Evolutionary conservation across 2,329 filamentous ascomycete genomes (phyloP), one percentile per base, ranked within the genome.

Genomic region (Cladophialophora yegresii): DNA sequence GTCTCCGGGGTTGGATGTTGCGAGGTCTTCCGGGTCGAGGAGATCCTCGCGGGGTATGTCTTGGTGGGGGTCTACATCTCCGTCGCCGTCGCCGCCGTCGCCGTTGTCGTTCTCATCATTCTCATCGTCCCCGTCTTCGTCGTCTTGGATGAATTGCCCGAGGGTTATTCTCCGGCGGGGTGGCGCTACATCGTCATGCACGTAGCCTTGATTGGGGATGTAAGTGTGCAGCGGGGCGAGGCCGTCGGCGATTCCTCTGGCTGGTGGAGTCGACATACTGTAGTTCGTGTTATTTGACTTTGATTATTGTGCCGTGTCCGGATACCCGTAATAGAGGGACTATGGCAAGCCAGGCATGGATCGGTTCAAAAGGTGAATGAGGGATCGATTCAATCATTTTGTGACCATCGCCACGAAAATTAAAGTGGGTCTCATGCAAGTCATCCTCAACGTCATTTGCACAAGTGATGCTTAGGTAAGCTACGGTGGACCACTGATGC

Each of bases 1-100:
- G 76, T 96, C 90, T 45, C 84, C 72, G 0, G 83, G 80, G 66
- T 87, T 85, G 0, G 80, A 82, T 0, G 85, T 82, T 7, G 81
- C 80, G 55, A 87, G 80, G 20, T 84, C 78, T 72, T 85, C 86
- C 26, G 82, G 80, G 56, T 80, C 80, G 26, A 86, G 71, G 53
- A 84, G 81, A 16, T 86, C 83, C 49, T 82, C 80, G 1, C 76
- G 75, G 61, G 90, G 84, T 65, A 87, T 85, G 63, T 87, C 85
- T 50, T 87, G 81, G 9, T 88, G 86, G 16, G 22, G 30, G 28
- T 43, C 36, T 20, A 6, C 5, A 43, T 43, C 55, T n/a, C 49
- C 43, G 13, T 58, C 43, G 13, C 22, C 12, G n/a, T 16, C 28
- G 36, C 86, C 82, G 36, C 84, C 80, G 47, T 78, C 78, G 51